Evolutionary conservation across 306 rosid species (phyloP), one percentile per base, ranked within the genome.

Genomic region (Cucurbita argyrosperma): DNA sequence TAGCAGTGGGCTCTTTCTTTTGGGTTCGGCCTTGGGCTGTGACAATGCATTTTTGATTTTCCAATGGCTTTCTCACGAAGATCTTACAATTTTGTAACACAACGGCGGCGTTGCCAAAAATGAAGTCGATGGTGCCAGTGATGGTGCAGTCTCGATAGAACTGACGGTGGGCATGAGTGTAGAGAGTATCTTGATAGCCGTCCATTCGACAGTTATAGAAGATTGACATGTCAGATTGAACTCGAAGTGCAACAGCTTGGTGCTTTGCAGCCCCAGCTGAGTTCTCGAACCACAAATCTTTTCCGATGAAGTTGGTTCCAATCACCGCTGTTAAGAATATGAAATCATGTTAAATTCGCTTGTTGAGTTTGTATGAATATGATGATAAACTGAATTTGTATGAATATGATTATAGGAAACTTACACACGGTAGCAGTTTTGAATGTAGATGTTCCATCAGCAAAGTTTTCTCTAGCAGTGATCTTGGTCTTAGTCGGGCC

Each of bases 401-500:
- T 30, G 35, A 30, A 30, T 2, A 30, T 2, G 35, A 30, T 30
- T 2, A 30, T 30, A 30, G 35, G 12, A 1, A 3, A 74, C 87
- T 82, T 75, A 92, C 97, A 75, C 5, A 92, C 70, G 0, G 98
- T 88, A 23, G 98, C 89, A 0, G 92, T 77, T 11, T 75, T 65
- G 82, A 74, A 86, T 4, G 96, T 85, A 7, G 75, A 71, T 21
- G 38, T 4, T 19, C 96, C 97, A 15, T 89, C 96, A 0, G 10
- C 23, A 19, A 15, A 84, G 79, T 83, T 89, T 55, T 42, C 51
- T 47, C 21, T 77, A 1, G 80, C 84, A 3, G 85, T 84, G 87
- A 93, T 75, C 54, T 1, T 84, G 39, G 96, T 87, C 68, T 82
- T 86, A 4, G 83, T 78, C 8, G 98, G 88, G 38, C 98, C 98